phyloP scores from a whole-genome alignment of 2,329 filamentous ascomycete genomes.

The Cytospora piceae region DNA sequence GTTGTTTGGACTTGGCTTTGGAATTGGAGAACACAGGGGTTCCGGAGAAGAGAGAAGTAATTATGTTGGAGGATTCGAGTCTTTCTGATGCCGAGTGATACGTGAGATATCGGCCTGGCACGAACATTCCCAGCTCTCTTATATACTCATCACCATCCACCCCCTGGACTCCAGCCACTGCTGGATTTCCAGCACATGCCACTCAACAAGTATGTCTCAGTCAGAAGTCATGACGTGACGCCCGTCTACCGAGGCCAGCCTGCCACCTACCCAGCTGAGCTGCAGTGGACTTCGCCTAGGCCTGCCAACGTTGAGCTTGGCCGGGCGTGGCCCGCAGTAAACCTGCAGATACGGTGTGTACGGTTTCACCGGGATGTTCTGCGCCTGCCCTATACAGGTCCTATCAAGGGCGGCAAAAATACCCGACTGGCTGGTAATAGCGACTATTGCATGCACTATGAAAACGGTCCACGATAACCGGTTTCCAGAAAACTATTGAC shows the following conservation, averaged over 20 bases:
- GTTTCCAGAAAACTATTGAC: background rate
- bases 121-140: background rate
- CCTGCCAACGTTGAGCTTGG: too few species aligned
- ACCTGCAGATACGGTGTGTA: slow-evolving; percentile 8
- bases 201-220: background rate
- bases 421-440: slow-evolving; percentile 15
- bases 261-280: background rate
- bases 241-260: background rate
- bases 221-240: background rate
- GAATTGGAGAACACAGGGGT: background rate
- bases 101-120: background rate
- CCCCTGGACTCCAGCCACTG: too few species aligned
- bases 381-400: background rate
- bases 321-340: slow-evolving; percentile 5
- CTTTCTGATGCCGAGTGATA: background rate
- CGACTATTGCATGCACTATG: slow-evolving; percentile 20
- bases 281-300: too few species aligned
- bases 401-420: background rate
- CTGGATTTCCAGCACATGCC: background rate
- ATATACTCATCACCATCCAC: background rate
- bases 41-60: background rate
- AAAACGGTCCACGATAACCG: background rate
- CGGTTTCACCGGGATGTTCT: background rate
- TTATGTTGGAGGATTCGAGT: background rate
- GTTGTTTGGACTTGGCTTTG: background rate